Base-by-base conservation (phyloP, 2,329 filamentous ascomycete genomes). In the Trichoderma koningii region DNA sequence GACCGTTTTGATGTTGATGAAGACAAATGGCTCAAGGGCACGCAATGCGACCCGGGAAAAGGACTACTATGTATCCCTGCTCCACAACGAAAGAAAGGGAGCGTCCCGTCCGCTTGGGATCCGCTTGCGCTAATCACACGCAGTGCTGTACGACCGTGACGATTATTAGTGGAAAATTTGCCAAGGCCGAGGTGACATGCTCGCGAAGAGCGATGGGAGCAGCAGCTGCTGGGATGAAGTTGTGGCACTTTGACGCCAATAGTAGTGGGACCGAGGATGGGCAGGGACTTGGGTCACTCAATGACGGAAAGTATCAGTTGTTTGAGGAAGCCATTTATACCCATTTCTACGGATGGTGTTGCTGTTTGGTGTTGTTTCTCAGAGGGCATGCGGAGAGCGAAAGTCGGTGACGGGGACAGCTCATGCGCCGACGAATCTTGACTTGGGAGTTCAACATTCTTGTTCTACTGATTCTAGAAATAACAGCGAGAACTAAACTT, bases 161-260 rank as follows among this genome's bases (percentile, higher is more conserved):
- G 52, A 42, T 23, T 14, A 23, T 12, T 26, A 55, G 34, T 42
- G 52, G 34, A 19, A 55, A 55, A 55, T 42, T 45, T 15, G 52
- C 52, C 52, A 55, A 55, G 52, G 19, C 34, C 38, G 52, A n/a
- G 26, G 52, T 55, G 52, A 55, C 52, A 55, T 55, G 21, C 52
- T 23, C 45, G 10, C 52, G 26, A 26, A n/a, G 21, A 55, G 38
- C 50, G 34, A 38, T 23, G 21, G 3, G 21, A 23, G 21, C 21
- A 23, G 10, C 3, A 38, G 34, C 34, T 4, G 34, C 34, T 38
- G 34, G 34, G 34, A 14, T 10, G 9, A 9, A 38, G 34, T 44
- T 26, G 38, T 55, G 34, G 38, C 23, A 55, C n/a, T 21, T 21
- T 48, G 21, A 26, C 19, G 7, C 38, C 5, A 42, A 55, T 21